Evolutionary conservation across 2,329 filamentous ascomycete genomes (phyloP), one percentile per base, ranked within the genome.

Genomic region (Fusarium solani-melongenae): DNA sequence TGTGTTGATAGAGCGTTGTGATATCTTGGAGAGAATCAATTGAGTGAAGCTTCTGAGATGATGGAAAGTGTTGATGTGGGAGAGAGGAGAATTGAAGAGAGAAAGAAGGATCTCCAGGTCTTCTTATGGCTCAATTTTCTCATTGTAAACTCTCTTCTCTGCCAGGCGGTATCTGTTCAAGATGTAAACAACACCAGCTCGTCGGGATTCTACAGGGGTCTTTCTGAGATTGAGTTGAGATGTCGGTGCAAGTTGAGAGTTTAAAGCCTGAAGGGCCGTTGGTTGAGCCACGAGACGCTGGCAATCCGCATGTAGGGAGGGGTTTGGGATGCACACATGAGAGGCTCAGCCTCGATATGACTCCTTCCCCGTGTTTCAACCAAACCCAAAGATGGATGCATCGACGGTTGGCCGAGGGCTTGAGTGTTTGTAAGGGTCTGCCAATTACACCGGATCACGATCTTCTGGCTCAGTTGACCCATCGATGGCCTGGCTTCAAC

Each of bases 391-490:
- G 5, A 41, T 22, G n/a, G 5, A 41, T 22, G n/a, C n/a, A 41
- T 22, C n/a, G 38, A 22, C n/a, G n/a, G 9, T 5, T 20, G 38
- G 38, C n/a, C 6, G 9, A 39, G 17, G 5, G 5, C 17, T 39
- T 36, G 14, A 8, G 7, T 36, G 34, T 15, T 36, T 36, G 14
- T 36, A 7, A 15, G 34, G 34, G 14, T 36, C 14, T 17, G 2
- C 34, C 34, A 17, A 36, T 17, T 36, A 36, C 34, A 15, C 14
- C 12, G 27, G 27, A 29, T 39, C n/a, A 83, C 70, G 31, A 83
- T n/a, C n/a, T n/a, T n/a, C n/a, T n/a, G n/a, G n/a, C n/a, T n/a
- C n/a, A n/a, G n/a, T n/a, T n/a, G n/a, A n/a, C n/a, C n/a, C n/a
- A n/a, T n/a, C n/a, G n/a, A n/a, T n/a, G n/a, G n/a, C n/a, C n/a